Evolutionary conservation across 345 rosid genomes (phyloP).

Genomic region (Schrenkiella parvula): DNA sequence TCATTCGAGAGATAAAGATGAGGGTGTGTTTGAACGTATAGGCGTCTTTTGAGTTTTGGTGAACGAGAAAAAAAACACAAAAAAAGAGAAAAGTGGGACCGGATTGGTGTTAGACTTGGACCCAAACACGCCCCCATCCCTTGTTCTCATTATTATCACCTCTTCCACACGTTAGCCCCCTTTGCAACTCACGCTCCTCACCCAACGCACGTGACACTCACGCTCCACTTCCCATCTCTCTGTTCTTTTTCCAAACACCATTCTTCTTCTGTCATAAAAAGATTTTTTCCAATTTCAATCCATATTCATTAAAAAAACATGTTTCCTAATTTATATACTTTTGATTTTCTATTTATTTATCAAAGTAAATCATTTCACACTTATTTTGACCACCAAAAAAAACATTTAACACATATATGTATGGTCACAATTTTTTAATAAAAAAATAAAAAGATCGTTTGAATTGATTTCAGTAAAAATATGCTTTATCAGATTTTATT

Average conservation of each 20-base stretch:
- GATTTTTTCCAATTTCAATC: neutral
- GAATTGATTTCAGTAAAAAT: slow-evolving; percentile 11
- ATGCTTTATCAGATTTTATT: slow-evolving; percentile 28
- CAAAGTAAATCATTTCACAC: neutral
- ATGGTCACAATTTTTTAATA: neutral
- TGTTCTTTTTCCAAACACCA: neutral
- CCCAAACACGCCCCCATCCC: slow-evolving; percentile 20
- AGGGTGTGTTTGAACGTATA: slow-evolving; percentile 11
- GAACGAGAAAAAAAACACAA: neutral
- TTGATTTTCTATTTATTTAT: neutral
- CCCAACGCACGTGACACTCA: slow-evolving; percentile 25
- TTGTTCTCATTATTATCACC: slow-evolving; percentile 24
- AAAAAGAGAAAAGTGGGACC: neutral
- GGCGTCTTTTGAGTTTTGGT: neutral
- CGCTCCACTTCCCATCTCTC: slow-evolving; percentile 1
- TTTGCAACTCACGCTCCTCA: slow-evolving; percentile 28
- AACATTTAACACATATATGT: neutral
- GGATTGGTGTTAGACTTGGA: neutral
- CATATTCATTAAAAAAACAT: neutral
- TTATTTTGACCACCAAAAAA: too few species aligned
- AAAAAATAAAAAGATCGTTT: neutral
- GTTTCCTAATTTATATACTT: neutral
- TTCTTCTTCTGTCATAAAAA: neutral
- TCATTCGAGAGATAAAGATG: neutral
- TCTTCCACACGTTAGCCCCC: slow-evolving; percentile 31